Conservation (phyloP, 1,284 basidiomycete genomes). For the Sphagnurus paluster region DNA sequence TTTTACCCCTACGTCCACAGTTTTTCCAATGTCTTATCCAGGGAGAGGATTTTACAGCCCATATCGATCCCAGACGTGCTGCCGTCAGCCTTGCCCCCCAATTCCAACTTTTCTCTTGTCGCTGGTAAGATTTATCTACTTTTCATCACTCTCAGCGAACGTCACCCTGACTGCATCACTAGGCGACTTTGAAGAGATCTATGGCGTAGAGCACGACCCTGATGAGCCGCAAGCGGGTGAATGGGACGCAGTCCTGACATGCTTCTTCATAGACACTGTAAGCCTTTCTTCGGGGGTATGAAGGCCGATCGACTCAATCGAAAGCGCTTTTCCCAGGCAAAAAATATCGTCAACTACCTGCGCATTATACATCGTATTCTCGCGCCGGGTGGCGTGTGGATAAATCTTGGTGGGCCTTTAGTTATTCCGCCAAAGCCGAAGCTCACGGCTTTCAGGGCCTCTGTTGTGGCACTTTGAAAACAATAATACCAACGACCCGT, state of each 20-base stretch:
- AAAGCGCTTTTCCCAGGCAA: slow-evolving; percentile 57
- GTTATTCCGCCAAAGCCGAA: neutral
- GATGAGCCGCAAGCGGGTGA: slow-evolving; percentile 67
- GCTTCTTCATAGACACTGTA: slow-evolving; percentile 97
- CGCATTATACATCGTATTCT: slow-evolving; percentile 80
- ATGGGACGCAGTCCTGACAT: slow-evolving; percentile 92
- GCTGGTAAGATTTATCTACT: slow-evolving; percentile 53
- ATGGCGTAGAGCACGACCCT: slow-evolving; percentile 57
- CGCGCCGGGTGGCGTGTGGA: slow-evolving; percentile 85
- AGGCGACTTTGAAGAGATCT: slow-evolving; percentile 94
- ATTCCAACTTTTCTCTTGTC: slow-evolving; percentile 78
- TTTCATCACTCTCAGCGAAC: neutral
- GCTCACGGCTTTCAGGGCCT: slow-evolving; percentile 56
- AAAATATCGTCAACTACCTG: slow-evolving; percentile 90
- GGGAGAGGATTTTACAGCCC: slow-evolving; percentile 60
- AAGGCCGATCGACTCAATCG: neutral
- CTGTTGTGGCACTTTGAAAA: slow-evolving; percentile 97
- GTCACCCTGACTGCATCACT: neutral
- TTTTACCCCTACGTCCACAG: slow-evolving; percentile 90
- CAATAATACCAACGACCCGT: slow-evolving; percentile 75
- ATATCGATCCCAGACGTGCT: slow-evolving; percentile 83
- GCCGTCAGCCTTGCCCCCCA: slow-evolving; percentile 68
- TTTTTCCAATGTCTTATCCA: slow-evolving; percentile 78
- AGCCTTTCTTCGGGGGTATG: slow-evolving; percentile 30
- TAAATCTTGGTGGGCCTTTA: slow-evolving; percentile 69